Percentiles rank a stretch among this genome's conserved stretches.
These are phyloP conservation scores for Lasiodiplodia sp. DNA, from an alignment of 2,329 filamentous ascomycete species.

Conservation along the genomic window DNA sequence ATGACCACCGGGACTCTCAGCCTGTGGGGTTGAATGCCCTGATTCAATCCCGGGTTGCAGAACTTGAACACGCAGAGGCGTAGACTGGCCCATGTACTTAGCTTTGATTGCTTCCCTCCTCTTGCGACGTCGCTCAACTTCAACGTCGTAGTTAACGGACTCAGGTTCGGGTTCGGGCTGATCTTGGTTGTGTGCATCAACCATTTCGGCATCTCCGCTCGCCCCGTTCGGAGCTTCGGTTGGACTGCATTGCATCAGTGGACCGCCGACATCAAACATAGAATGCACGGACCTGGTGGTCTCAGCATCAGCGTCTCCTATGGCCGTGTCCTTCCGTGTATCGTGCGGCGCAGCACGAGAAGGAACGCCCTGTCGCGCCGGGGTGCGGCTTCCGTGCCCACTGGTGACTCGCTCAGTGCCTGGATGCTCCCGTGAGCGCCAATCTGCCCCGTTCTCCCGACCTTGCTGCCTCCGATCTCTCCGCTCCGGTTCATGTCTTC, in stretches of 20 bases:
- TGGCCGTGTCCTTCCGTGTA: neutral
- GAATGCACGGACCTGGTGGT: neutral
- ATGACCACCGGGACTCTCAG: slow-evolving; percentile 47
- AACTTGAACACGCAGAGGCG: slow-evolving; percentile 77
- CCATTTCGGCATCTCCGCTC: neutral
- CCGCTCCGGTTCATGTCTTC: slow-evolving; percentile 10
- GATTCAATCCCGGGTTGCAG: slow-evolving; percentile 69
- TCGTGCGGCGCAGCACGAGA: slow-evolving; percentile 2
- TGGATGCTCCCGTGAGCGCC: slow-evolving; percentile 28
- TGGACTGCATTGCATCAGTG: slow-evolving; percentile 4
- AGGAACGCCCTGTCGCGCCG: neutral
- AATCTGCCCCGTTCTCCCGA: slow-evolving; percentile 26
- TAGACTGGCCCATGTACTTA: slow-evolving; percentile 75
- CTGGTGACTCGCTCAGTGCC: slow-evolving; percentile 13
- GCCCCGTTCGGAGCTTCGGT: slow-evolving; percentile 5
- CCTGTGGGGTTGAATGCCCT: slow-evolving; percentile 62
- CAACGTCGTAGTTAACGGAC: slow-evolving; percentile 72
- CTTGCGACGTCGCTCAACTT: slow-evolving; percentile 85
- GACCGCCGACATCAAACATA: neutral
- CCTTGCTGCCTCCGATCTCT: slow-evolving; percentile 22
- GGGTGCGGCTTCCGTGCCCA: slow-evolving; percentile 4
- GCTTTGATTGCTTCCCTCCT: slow-evolving; percentile 84
- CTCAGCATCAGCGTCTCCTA: slow-evolving; percentile 1
- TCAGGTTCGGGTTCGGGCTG: slow-evolving; percentile 52
- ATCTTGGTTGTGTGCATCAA: slow-evolving; percentile 56